Evolutionary conservation across 306 rosid genomes (phyloP).

Genomic region (Psophocarpus tetragonolobus): DNA sequence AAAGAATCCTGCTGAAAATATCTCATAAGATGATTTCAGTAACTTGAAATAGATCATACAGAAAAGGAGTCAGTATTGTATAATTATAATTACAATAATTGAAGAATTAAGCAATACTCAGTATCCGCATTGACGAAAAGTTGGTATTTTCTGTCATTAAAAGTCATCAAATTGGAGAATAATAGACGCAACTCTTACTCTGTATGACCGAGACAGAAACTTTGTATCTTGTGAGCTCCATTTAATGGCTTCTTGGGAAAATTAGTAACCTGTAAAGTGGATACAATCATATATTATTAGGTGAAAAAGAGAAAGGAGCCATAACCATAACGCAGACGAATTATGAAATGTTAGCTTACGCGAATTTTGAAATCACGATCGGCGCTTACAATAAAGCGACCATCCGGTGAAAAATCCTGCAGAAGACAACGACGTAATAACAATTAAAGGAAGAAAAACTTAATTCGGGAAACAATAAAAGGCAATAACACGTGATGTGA

Average conservation of each 20-base stretch:
- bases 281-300: background rate
- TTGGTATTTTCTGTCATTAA: background rate
- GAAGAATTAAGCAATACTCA: background rate
- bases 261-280: conserved; percentile 58
- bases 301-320: background rate
- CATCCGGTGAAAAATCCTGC: conserved; percentile 89
- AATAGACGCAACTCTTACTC: conserved; percentile 58
- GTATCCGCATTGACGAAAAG: background rate
- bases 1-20: background rate
- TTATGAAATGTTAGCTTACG: conserved; percentile 44
- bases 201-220: conserved; percentile 92
- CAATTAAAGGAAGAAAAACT: background rate
- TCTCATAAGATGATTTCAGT: background rate
- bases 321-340: background rate
- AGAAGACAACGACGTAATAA: background rate
- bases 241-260: conserved; percentile 69
- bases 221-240: conserved; percentile 89
- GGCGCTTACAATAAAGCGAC: conserved; percentile 71
- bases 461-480: background rate
- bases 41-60: conserved; percentile 13
- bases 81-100: background rate
- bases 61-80: background rate
- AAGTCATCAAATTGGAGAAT: background rate
- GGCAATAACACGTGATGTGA: conserved; percentile 10
- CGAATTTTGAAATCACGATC: conserved; percentile 95